Conservation (phyloP, 2,329 filamentous ascomycete species). For the Albifimbria verrucaria region DNA sequence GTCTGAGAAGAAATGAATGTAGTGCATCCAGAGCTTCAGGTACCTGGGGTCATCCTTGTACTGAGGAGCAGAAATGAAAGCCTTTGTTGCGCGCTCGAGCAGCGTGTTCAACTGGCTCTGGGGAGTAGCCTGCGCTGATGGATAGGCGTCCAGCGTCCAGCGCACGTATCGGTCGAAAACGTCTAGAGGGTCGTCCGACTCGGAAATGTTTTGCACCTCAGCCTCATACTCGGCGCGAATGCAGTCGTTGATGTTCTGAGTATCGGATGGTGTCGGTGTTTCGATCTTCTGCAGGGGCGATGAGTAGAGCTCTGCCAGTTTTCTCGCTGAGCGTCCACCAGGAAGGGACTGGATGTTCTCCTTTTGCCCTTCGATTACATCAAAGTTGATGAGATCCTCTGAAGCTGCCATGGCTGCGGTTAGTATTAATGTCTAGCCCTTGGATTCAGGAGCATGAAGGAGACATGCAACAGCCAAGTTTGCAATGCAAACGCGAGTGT, state of each 20-base stretch:
- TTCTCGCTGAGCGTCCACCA: constrained; percentile 81
- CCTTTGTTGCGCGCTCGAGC: constrained; percentile 88
- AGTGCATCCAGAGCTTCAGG: constrained; percentile 88
- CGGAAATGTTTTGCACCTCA: constrained; percentile 72
- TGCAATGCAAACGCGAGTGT: neutral
- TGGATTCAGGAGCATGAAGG: neutral
- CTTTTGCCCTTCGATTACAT: constrained; percentile 93
- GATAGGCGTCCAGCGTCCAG: constrained; percentile 95
- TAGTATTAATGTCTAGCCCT: constrained; percentile 14
- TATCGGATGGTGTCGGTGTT: constrained; percentile 67
- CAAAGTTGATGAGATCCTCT: constrained; percentile 68
- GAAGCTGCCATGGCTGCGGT: constrained; percentile 42
- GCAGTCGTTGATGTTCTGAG: constrained; percentile 72
- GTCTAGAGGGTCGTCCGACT: constrained; percentile 93
- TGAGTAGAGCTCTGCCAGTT: constrained; percentile 79
- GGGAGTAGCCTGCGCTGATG: constrained; percentile 85
- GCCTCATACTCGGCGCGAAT: constrained; percentile 82
- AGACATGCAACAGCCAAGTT: neutral
- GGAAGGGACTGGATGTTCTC: constrained; percentile 96
- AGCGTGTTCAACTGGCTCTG: constrained; percentile 86
- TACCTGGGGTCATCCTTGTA: constrained; percentile 97
- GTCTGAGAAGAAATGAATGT: constrained; percentile 90
- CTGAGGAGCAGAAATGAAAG: constrained; percentile 78
- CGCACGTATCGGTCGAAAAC: constrained; percentile 95
- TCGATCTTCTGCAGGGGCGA: constrained; percentile 54